Conservation (phyloP, 2,329 filamentous ascomycete genomes). For the Ophiocordyceps camponoti-rufipedis region DNA sequence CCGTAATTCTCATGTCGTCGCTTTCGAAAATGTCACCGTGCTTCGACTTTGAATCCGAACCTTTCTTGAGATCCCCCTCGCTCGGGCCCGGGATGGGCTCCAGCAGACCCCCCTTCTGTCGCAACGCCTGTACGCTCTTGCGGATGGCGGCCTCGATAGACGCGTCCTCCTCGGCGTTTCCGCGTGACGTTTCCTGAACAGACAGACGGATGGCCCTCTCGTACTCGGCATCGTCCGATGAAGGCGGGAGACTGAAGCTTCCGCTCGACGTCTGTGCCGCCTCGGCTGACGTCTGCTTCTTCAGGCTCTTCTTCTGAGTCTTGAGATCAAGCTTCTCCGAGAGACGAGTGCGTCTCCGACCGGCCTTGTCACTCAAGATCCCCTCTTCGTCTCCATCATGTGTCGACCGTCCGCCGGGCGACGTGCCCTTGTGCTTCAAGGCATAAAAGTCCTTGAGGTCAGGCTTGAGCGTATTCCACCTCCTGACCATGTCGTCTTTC, state of each 20-base stretch:
- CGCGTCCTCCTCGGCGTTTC: conserved; percentile 50
- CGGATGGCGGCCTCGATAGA: conserved; percentile 57
- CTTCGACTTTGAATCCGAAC: conserved; percentile 4
- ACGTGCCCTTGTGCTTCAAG: conserved; percentile 27
- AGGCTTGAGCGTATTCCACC: conserved; percentile 43
- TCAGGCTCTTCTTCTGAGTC: conserved; percentile 26
- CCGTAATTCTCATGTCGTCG: conserved; percentile 27
- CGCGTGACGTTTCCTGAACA: conserved; percentile 51
- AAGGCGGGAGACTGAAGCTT: conserved; percentile 2
- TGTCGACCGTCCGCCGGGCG: conserved; percentile 13
- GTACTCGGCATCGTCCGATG: conserved; percentile 37
- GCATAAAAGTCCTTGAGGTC: conserved; percentile 43
- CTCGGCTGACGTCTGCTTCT: conserved; percentile 7
- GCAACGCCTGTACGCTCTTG: conserved; percentile 45
- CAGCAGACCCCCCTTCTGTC: conserved; percentile 9
- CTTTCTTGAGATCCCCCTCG: neutral
- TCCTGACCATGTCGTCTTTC: conserved; percentile 40
- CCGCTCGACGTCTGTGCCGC: conserved; percentile 3
- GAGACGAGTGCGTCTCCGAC: conserved; percentile 30
- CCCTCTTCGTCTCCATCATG: conserved; percentile 4
- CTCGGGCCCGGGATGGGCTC: conserved; percentile 7
- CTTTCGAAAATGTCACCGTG: conserved; percentile 16
- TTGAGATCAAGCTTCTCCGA: conserved; percentile 31
- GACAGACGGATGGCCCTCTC: conserved; percentile 55
- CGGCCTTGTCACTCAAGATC: conserved; percentile 15